Percentiles rank a stretch among this genome's conserved stretches.
Evolutionary conservation across 1,139 yeast species (phyloP).

Genomic region (Barnettozyma hawaiiensis): DNA sequence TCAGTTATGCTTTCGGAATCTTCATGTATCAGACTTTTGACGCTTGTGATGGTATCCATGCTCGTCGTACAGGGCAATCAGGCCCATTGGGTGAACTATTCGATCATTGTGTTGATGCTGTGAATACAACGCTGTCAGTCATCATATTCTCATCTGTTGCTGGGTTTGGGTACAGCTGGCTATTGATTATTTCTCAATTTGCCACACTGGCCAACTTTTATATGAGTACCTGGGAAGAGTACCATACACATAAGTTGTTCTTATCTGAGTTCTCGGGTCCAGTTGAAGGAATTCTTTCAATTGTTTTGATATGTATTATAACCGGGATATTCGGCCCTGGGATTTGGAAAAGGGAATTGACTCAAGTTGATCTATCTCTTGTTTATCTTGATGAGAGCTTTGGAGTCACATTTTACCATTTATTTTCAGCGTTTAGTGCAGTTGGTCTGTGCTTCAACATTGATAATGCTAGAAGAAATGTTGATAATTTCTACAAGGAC

Average conservation of each 20-base stretch:
- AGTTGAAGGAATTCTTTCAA: slow-evolving; percentile 82
- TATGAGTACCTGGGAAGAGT: slow-evolving; percentile 94
- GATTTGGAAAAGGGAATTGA: slow-evolving; percentile 46
- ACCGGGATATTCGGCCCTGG: slow-evolving; percentile 72
- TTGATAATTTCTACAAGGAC: slow-evolving; percentile 44
- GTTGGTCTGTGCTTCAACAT: slow-evolving; percentile 65
- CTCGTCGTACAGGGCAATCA: slow-evolving; percentile 84
- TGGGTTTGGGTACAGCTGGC: slow-evolving; percentile 65
- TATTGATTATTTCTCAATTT: slow-evolving; percentile 63
- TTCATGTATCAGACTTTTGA: slow-evolving; percentile 93
- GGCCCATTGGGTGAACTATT: slow-evolving; percentile 94
- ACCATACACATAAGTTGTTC: slow-evolving; percentile 79
- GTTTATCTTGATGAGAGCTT: slow-evolving; percentile 19
- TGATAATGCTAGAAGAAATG: slow-evolving; percentile 67
- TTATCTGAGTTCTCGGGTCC: slow-evolving; percentile 86
- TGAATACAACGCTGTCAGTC: slow-evolving; percentile 78
- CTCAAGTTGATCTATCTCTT: slow-evolving; percentile 21
- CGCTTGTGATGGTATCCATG: slow-evolving; percentile 95
- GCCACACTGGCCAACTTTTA: slow-evolving; percentile 78
- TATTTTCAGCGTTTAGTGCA: slow-evolving; percentile 46
- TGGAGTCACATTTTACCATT: slow-evolving; percentile 34
- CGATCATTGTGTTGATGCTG: slow-evolving; percentile 90
- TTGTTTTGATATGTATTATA: slow-evolving; percentile 46
- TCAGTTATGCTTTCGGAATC: slow-evolving; percentile 74
- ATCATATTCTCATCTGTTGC: slow-evolving; percentile 68